Conservation (phyloP, 2,329 filamentous ascomycete species). For the Clonostachys byssicola region DNA sequence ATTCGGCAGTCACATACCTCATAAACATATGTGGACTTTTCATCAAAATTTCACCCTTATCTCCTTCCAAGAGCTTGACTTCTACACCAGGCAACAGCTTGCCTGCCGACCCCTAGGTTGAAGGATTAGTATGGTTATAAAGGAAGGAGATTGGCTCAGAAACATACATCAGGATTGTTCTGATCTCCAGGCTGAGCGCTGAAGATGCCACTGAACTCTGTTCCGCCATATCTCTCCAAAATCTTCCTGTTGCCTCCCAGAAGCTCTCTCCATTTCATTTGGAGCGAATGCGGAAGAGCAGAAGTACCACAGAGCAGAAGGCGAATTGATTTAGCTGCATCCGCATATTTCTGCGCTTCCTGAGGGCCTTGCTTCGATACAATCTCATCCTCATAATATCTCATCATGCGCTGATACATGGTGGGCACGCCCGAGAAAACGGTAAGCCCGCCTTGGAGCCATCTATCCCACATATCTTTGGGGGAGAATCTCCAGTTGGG, state of each 20-base stretch:
- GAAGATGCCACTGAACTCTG: neutral
- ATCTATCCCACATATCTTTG: neutral
- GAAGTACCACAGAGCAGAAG: neutral
- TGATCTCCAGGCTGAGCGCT: neutral
- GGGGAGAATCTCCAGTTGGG: neutral
- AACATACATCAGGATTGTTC: neutral
- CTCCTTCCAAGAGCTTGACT: neutral
- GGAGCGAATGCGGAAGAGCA: neutral
- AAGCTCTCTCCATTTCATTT: neutral
- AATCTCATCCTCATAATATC: conserved; percentile 1
- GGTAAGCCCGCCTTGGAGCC: neutral
- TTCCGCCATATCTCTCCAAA: neutral
- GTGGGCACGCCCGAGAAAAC: conserved; percentile 1
- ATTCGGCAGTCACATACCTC: neutral
- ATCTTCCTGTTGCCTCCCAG: neutral
- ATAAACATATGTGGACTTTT: neutral
- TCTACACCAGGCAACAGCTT: neutral
- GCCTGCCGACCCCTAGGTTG: neutral
- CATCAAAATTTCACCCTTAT: neutral
- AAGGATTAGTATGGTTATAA: neutral
- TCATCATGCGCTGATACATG: conserved; percentile 1
- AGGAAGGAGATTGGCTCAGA: neutral
- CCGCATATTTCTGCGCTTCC: neutral
- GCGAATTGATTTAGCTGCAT: neutral
- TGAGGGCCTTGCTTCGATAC: neutral